Conservation (phyloP, 2,329 filamentous ascomycete species). For the Penicillium crustosum region DNA sequence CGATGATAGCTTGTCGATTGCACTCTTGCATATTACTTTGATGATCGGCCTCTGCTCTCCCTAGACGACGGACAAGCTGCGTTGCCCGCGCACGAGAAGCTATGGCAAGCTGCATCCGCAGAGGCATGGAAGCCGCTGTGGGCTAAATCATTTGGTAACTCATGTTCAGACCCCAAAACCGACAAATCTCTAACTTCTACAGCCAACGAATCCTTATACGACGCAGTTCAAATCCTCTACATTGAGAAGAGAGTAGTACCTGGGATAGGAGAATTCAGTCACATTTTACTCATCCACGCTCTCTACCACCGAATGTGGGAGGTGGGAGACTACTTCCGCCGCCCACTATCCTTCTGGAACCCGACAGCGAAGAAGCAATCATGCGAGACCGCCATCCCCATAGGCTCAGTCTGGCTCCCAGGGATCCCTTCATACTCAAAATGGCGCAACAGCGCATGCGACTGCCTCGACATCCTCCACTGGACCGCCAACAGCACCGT, state of each 20-base stretch:
- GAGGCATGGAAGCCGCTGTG: conserved; percentile 34
- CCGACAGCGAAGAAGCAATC: conserved; percentile 45
- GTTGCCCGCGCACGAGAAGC: conserved; percentile 43
- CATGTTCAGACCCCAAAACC: neutral
- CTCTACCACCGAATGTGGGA: conserved; percentile 53
- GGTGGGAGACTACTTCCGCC: conserved; percentile 47
- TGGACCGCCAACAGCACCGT: conserved; percentile 58
- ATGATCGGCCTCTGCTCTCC: conserved; percentile 35
- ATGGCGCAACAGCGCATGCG: conserved; percentile 46
- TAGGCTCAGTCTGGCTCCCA: conserved; percentile 48
- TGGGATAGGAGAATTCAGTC: conserved; percentile 51
- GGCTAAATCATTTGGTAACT: conserved; percentile 25
- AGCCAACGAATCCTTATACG: conserved; percentile 40
- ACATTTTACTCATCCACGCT: conserved; percentile 52
- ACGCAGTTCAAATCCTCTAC: conserved; percentile 49
- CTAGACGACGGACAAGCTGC: conserved; percentile 44
- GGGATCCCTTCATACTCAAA: conserved; percentile 49
- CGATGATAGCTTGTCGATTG: conserved; percentile 42
- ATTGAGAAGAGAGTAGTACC: conserved; percentile 50
- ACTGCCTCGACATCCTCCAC: conserved; percentile 56
- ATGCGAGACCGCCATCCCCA: conserved; percentile 35
- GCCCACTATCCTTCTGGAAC: conserved; percentile 49
- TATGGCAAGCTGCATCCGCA: conserved; percentile 42
- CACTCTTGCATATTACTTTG: conserved; percentile 42
- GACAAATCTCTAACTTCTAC: conserved; percentile 1